A percentile compares a stretch with the other conserved stretches of the same genome.
These are phyloP conservation scores for Acacia melanoxylon DNA, from an alignment of 306 rosid species.

Conservation along the genomic window DNA sequence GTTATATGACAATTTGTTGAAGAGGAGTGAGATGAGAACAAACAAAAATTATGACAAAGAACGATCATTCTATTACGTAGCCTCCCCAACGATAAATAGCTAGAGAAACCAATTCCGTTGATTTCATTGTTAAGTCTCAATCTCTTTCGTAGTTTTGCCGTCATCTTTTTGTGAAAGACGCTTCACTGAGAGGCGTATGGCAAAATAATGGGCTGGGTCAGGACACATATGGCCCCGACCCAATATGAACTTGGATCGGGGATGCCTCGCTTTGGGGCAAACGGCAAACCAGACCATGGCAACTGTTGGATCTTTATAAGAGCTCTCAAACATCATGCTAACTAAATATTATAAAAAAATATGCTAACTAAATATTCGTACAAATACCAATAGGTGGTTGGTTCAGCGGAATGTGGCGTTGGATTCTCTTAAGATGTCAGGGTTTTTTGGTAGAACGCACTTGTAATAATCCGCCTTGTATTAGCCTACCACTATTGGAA, in stretches of 20 bases:
- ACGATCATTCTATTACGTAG: background rate
- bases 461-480: too few relatives aligned
- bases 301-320: background rate
- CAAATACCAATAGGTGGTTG: too few relatives aligned
- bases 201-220: background rate
- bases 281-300: background rate
- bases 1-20: background rate
- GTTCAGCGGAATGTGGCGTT: too few relatives aligned
- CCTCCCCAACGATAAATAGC: background rate
- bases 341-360: too few relatives aligned
- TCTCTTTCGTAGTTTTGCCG: too few relatives aligned
- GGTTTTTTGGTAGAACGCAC: too few relatives aligned
- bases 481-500: too few relatives aligned
- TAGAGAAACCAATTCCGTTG: background rate
- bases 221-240: background rate
- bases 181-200: background rate
- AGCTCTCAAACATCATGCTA: too few relatives aligned
- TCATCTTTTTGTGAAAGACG: background rate
- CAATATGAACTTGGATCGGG: background rate
- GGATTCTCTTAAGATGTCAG: too few relatives aligned
- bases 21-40: background rate
- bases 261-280: background rate
- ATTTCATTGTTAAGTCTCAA: background rate
- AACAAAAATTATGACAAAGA: background rate
- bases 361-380: too few relatives aligned